Conservation (phyloP, 108 stramenopile species). For the Conticribra weissflogii region DNA sequence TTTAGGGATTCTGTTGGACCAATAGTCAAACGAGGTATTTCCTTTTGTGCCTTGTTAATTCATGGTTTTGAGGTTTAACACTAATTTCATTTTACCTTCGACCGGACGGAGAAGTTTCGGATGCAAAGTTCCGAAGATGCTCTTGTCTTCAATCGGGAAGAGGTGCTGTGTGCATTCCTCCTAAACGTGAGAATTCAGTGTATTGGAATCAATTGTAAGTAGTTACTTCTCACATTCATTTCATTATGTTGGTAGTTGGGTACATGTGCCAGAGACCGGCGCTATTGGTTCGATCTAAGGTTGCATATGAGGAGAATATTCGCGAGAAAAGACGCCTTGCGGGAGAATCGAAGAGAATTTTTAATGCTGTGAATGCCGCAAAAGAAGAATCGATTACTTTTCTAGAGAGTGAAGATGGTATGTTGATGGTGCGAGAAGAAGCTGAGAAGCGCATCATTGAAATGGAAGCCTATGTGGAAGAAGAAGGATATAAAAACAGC, state of each 20-base stretch:
- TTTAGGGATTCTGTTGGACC: conserved; percentile 43
- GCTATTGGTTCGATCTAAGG: conserved; percentile 35
- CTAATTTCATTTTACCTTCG: too few relatives aligned
- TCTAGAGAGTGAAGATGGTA: conserved; percentile 40
- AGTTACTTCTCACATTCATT: neutral
- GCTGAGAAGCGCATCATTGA: conserved; percentile 21
- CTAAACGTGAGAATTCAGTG: too few relatives aligned
- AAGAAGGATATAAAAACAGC: too few relatives aligned
- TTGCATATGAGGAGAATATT: conserved; percentile 50
- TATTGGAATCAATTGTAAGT: too few relatives aligned
- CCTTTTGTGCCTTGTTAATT: too few relatives aligned
- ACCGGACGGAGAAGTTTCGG: neutral
- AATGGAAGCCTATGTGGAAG: conserved; percentile 1
- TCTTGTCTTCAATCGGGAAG: too few relatives aligned
- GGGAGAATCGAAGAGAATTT: conserved; percentile 25
- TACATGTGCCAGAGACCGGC: conserved; percentile 55
- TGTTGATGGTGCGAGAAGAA: conserved; percentile 36
- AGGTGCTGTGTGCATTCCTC: too few relatives aligned
- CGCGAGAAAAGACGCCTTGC: conserved; percentile 26
- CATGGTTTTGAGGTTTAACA: too few relatives aligned
- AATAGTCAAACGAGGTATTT: too few relatives aligned
- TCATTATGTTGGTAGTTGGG: conserved; percentile 6
- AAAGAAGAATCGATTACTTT: conserved; percentile 24
- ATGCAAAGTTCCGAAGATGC: neutral
- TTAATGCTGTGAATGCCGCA: conserved; percentile 28